Evolutionary conservation across 352 stramenopile species (phyloP), one percentile per base, ranked within the genome.

Genomic region (Phytophthora europaea): DNA sequence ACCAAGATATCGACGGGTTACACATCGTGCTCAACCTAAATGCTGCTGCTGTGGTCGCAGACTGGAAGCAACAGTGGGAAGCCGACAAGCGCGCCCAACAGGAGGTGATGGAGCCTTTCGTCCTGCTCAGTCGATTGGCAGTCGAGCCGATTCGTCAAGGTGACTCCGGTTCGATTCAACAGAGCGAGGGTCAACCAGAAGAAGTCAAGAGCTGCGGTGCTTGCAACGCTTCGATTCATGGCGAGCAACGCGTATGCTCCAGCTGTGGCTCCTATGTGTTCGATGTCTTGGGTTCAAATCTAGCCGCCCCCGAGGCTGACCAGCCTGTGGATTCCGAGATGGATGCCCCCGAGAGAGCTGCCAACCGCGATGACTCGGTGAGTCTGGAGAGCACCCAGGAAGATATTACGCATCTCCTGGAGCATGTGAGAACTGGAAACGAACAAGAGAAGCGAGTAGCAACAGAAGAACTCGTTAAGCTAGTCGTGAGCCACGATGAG

Each of bases 101-200:
- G 13, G 56, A 63, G 36, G 56, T 62, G 7, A 62, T 62, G 56
- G 36, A 62, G 38, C 56, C 56, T 6, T 31, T 63, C 22, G 22
- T 48, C 4, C 23, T 63, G 40, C 8, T 40, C 56, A 63, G 40
- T 40, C 18, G 56, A 18, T 33, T 51, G 56, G 23, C 9, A 8
- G 20, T 36, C 13, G 36, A 22, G 16, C 10, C 7, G n/a, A 36
- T 51, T 22, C 22, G 8, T 63, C 22, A 53, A 63, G 48, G 33
- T 43, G 18, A n/a, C 33, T n/a, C 7, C 8, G 45, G 5, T 26
- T 6, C 22, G n/a, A 10, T 12, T 20, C 33, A 18, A 10, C 36
- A 52, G 6, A 13, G 23, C 10, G 22, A 52, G 31, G 43, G 10
- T 51, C 6, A 20, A 23, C 43, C 7, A 20, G 43, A 23, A 23